A percentile compares a stretch with the other conserved stretches of the same genome.
Conservation (phyloP, 2,329 filamentous ascomycete genomes). For the Pseudocercospora eumusae region DNA sequence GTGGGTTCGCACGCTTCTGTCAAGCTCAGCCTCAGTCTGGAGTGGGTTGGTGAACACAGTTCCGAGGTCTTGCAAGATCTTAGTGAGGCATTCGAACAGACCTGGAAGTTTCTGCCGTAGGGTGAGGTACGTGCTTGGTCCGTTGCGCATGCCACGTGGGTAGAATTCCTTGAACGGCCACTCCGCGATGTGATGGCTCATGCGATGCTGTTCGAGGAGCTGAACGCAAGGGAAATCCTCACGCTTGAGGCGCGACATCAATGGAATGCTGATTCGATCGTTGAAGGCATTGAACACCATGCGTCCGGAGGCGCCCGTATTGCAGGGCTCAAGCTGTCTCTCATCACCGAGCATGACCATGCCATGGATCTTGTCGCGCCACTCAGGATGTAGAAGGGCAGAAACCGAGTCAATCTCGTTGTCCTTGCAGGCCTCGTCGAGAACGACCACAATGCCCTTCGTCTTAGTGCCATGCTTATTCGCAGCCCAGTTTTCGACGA, state of each 20-base stretch:
- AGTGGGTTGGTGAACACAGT: background rate
- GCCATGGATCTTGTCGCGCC: conserved; percentile 23
- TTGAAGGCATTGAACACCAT: conserved; percentile 25
- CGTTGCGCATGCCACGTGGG: conserved; percentile 21
- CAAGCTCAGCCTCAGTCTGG: conserved; percentile 11
- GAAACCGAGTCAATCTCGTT: conserved; percentile 27
- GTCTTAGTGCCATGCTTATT: conserved; percentile 19
- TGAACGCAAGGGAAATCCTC: conserved; percentile 26
- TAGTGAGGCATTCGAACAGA: conserved; percentile 16
- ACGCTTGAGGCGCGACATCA: conserved; percentile 22
- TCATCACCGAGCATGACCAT: conserved; percentile 28
- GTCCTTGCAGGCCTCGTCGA: conserved; percentile 31
- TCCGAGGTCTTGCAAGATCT: conserved; percentile 17
- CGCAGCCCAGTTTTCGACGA: conserved; percentile 25
- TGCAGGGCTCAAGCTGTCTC: conserved; percentile 27
- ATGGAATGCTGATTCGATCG: conserved; percentile 21
- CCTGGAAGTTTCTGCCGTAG: conserved; percentile 22
- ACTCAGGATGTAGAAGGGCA: conserved; percentile 19
- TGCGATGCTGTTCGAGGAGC: conserved; percentile 27
- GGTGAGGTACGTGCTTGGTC: conserved; percentile 14
- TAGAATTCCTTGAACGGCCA: conserved; percentile 28
- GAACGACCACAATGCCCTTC: conserved; percentile 23
- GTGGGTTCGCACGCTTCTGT: conserved; percentile 20
- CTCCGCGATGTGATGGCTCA: conserved; percentile 19
- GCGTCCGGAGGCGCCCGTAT: conserved; percentile 21